Percentiles rank a stretch among this genome's conserved stretches.
phyloP scores from a whole-genome alignment of 2,329 filamentous ascomycete species.

The Pseudogymnoascus sp. region DNA sequence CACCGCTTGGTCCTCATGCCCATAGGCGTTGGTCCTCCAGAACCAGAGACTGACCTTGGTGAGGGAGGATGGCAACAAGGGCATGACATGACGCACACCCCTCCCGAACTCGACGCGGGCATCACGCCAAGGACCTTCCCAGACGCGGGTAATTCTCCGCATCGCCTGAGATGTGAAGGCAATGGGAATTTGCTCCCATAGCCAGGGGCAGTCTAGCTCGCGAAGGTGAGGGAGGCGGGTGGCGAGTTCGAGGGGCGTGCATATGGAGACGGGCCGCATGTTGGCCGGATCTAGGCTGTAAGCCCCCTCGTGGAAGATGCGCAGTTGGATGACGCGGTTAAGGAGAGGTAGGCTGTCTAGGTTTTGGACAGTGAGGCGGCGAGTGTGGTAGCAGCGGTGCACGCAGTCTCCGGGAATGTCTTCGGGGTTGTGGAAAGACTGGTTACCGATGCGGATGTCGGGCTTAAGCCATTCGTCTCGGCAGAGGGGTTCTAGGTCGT shows the following conservation, averaged over 20 bases:
- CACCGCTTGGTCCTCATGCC: slow-evolving; percentile 12
- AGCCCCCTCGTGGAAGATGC: neutral
- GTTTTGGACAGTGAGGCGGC: neutral
- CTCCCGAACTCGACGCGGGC: slow-evolving; percentile 17
- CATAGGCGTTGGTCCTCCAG: slow-evolving; percentile 12
- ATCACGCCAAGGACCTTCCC: slow-evolving; percentile 19
- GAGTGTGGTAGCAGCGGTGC: neutral
- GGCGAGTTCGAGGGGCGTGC: slow-evolving; percentile 15
- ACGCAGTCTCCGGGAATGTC: neutral
- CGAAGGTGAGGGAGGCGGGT: slow-evolving; percentile 15
- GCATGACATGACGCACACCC: slow-evolving; percentile 11
- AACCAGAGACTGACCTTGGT: slow-evolving; percentile 17
- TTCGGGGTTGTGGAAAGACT: neutral
- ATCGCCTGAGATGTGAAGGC: slow-evolving; percentile 14
- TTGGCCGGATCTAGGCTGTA: neutral
- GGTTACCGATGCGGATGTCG: neutral
- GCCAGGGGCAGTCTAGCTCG: slow-evolving; percentile 18
- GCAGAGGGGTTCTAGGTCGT: slow-evolving; percentile 11
- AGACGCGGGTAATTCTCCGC: slow-evolving; percentile 13
- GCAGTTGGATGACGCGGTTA: neutral
- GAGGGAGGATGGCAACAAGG: slow-evolving; percentile 13
- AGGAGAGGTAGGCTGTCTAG: neutral
- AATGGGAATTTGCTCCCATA: slow-evolving; percentile 18
- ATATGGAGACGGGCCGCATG: slow-evolving; percentile 10
- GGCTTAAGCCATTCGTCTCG: slow-evolving; percentile 12